Percentiles rank a stretch among this genome's conserved stretches.
Conservation (phyloP, 2,329 filamentous ascomycete species). For the Paecilomyces dactylethromorphus region DNA sequence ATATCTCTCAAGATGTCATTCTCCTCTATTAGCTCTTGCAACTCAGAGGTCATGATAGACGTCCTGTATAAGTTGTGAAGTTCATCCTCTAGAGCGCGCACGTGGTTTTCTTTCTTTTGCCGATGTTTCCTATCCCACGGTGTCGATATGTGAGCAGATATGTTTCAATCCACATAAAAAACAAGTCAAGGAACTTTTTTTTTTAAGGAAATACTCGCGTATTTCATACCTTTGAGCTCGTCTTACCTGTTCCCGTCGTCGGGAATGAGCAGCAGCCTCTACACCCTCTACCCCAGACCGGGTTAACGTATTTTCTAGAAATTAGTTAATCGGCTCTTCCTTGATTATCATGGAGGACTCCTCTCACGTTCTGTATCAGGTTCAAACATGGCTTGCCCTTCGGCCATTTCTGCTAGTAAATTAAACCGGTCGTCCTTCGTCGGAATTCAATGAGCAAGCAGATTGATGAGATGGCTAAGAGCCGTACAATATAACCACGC, state of each 20-base stretch:
- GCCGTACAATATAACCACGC: no score
- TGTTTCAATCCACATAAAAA: neutral
- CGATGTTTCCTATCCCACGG: neutral
- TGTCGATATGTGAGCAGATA: neutral
- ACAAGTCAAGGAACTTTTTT: neutral
- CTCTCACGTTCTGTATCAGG: no score
- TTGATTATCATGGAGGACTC: no score
- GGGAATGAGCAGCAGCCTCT: neutral
- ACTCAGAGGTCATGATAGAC: neutral
- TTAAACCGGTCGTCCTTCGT: no score
- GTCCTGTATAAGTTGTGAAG: neutral
- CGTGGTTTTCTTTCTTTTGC: neutral
- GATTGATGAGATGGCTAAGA: no score
- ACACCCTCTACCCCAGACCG: neutral
- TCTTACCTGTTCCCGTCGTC: constrained; percentile 4
- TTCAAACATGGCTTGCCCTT: no score
- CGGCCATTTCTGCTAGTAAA: no score
- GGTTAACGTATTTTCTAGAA: no score
- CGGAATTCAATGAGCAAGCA: no score
- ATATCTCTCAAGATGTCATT: neutral
- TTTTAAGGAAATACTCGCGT: neutral
- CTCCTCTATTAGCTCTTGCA: neutral
- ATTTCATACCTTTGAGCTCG: neutral
- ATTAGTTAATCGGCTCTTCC: no score
- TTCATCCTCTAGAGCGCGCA: constrained; percentile 2